A percentile compares a stretch with the other conserved stretches of the same genome.
Evolutionary conservation across 352 stramenopile species (phyloP).

Genomic region (Pythium biforme): DNA sequence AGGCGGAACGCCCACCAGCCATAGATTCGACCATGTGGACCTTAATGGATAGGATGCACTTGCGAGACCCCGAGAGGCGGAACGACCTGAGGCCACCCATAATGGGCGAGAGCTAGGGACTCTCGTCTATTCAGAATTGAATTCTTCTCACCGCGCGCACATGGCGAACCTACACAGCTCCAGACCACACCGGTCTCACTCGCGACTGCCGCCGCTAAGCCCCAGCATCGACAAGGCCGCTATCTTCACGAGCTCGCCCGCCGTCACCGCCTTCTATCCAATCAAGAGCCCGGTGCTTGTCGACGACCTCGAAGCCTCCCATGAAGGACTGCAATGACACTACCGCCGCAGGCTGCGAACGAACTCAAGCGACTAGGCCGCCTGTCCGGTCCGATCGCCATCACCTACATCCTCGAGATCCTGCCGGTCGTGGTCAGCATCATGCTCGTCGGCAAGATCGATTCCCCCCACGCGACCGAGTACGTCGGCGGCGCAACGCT

Average conservation of each 20-base stretch:
- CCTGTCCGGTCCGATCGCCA: slow-evolving; percentile 48
- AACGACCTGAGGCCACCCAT: no score
- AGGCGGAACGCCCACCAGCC: not conserved
- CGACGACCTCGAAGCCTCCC: not conserved
- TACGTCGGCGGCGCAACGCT: slow-evolving; percentile 71
- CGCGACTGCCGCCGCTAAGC: not conserved
- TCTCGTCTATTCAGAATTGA: no score
- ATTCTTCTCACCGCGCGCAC: no score
- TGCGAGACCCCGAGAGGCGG: no score
- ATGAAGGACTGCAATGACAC: not conserved
- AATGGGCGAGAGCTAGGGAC: no score
- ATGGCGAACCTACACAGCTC: not conserved
- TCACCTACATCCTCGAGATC: slow-evolving; percentile 79
- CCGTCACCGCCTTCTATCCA: not conserved
- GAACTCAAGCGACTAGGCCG: not conserved
- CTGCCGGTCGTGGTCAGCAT: slow-evolving; percentile 66
- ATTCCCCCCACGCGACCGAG: slow-evolving; percentile 68
- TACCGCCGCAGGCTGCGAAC: not conserved
- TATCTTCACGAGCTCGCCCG: not conserved
- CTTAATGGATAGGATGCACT: no score
- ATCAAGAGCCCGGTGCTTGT: not conserved
- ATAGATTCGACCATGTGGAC: no score
- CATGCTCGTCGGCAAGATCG: slow-evolving; percentile 65
- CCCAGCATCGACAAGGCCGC: not conserved
- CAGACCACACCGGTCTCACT: not conserved